Evolutionary conservation across 2,329 filamentous ascomycete species (phyloP).

Genomic region (Biscogniauxia sp.): DNA sequence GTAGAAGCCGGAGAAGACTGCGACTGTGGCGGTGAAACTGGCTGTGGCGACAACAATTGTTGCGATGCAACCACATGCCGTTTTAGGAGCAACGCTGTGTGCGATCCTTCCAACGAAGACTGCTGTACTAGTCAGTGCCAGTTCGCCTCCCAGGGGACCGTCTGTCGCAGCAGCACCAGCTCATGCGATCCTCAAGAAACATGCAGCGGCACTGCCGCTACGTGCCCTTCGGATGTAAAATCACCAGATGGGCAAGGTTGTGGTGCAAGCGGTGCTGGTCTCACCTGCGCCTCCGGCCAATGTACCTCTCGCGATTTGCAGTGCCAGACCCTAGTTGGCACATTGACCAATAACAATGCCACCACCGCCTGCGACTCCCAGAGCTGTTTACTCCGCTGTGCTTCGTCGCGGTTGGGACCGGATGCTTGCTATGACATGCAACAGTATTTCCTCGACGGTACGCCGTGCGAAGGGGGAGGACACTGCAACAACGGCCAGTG

Average conservation of each 20-base stretch:
- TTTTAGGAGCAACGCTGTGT: conserved; percentile 72
- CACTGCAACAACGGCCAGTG: conserved; percentile 77
- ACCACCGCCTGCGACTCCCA: conserved; percentile 74
- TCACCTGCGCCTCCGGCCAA: conserved; percentile 86
- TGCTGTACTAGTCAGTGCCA: conserved; percentile 70
- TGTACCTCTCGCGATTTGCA: conserved; percentile 91
- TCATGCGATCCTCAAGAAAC: conserved; percentile 81
- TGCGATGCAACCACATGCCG: conserved; percentile 86
- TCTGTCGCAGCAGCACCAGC: conserved; percentile 79
- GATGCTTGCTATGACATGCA: conserved; percentile 72
- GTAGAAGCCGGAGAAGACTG: conserved; percentile 93
- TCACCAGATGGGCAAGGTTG: conserved; percentile 70
- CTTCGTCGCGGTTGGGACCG: conserved; percentile 63
- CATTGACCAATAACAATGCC: conserved; percentile 68
- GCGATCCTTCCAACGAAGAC: conserved; percentile 78
- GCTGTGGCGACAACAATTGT: conserved; percentile 74
- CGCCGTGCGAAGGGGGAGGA: conserved; percentile 76
- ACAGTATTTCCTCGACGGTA: conserved; percentile 94
- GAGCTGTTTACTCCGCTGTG: conserved; percentile 75
- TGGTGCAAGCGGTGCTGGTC: conserved; percentile 57
- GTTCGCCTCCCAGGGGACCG: conserved; percentile 62
- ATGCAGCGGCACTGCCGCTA: conserved; percentile 69
- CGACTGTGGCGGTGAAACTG: conserved; percentile 78
- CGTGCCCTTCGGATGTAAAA: conserved; percentile 72
- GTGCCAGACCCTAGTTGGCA: conserved; percentile 81